phyloP scores from a whole-genome alignment of 1,284 basidiomycete species.

The Ceratobasidium sp. region DNA sequence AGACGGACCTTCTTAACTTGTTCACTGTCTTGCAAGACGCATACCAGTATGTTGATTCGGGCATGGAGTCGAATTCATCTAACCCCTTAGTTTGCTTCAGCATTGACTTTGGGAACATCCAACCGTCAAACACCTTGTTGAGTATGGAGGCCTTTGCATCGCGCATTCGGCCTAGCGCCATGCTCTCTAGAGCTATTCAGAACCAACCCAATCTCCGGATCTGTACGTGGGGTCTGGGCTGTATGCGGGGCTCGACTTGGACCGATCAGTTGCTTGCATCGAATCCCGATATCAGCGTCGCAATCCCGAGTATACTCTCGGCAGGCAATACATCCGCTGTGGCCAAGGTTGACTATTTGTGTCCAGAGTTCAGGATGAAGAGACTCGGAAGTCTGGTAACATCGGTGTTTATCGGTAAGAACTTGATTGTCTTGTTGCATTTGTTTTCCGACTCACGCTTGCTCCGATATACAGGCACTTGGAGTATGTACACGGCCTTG shows the following conservation, averaged over 20 bases:
- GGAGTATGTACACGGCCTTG: conserved; percentile 22
- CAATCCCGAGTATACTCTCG: neutral
- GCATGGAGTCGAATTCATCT: neutral
- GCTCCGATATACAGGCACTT: neutral
- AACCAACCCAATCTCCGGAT: neutral
- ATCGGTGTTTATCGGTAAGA: conserved; percentile 10
- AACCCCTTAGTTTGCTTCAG: neutral
- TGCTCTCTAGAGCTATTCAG: neutral
- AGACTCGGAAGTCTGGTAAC: neutral
- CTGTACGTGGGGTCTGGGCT: neutral
- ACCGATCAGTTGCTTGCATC: neutral
- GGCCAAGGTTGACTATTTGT: neutral
- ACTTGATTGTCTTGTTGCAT: no score
- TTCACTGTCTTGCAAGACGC: conserved; percentile 2
- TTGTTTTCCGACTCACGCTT: neutral
- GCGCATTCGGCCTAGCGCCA: neutral
- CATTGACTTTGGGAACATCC: conserved; percentile 13
- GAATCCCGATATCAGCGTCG: neutral
- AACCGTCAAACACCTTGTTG: neutral
- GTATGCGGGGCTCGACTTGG: neutral
- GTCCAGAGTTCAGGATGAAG: conserved; percentile 3
- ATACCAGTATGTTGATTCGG: conserved; percentile 4
- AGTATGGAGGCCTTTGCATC: neutral
- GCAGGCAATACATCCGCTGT: conserved; percentile 10
- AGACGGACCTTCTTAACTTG: neutral